A percentile compares a stretch with the other conserved stretches of the same genome.
These are phyloP conservation scores for Coniochaeta sp. DNA, from an alignment of 2,329 filamentous ascomycete genomes.

Conservation along the genomic window DNA sequence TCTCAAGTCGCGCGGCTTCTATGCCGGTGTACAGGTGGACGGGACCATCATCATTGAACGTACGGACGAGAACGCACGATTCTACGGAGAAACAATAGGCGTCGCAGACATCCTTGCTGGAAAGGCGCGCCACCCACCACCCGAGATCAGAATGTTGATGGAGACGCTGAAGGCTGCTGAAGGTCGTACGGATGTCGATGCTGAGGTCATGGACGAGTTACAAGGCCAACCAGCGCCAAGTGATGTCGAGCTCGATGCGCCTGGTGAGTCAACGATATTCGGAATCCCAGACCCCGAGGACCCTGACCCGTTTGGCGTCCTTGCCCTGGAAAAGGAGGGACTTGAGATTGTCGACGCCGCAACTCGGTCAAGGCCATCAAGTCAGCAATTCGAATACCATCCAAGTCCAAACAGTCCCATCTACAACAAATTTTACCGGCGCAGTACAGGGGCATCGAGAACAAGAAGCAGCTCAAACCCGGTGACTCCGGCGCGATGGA, in stretches of 20 bases:
- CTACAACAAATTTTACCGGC: slow-evolving; percentile 12
- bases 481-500: background rate
- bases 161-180: slow-evolving; percentile 16
- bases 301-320: slow-evolving; percentile 29
- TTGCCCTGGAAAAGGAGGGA: slow-evolving; percentile 27
- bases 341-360: slow-evolving; percentile 28
- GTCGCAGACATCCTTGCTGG: slow-evolving; percentile 5
- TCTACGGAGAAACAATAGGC: slow-evolving; percentile 42
- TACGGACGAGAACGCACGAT: slow-evolving; percentile 70
- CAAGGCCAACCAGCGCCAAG: slow-evolving; percentile 26
- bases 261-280: slow-evolving; percentile 19
- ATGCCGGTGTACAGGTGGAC: slow-evolving; percentile 73
- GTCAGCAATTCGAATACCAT: slow-evolving; percentile 27
- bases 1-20: slow-evolving; percentile 73
- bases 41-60: slow-evolving; percentile 72
- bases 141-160: slow-evolving; percentile 12
- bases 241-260: slow-evolving; percentile 24
- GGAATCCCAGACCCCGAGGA: slow-evolving; percentile 29
- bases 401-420: slow-evolving; percentile 27
- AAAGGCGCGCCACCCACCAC: slow-evolving; percentile 8
- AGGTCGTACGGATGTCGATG: slow-evolving; percentile 25
- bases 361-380: slow-evolving; percentile 24
- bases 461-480: background rate
- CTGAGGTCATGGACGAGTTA: slow-evolving; percentile 23
- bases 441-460: slow-evolving; percentile 2